Evolutionary conservation across 495 filamentous ascomycete species (phyloP).

Genomic region (Letharia columbiana): DNA sequence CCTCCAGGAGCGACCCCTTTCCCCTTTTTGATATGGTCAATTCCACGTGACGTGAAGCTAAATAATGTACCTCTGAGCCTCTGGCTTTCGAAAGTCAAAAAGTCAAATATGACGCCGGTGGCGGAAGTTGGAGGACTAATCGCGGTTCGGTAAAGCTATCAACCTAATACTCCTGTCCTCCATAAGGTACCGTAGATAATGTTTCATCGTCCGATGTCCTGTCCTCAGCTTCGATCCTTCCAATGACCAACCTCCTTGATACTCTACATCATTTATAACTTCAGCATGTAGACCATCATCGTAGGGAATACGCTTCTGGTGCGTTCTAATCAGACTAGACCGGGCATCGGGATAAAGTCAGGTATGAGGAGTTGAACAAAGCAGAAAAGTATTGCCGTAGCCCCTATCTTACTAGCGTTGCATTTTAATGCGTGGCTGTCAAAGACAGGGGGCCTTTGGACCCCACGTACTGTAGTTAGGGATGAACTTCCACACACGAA

Average conservation of each 20-base stretch:
- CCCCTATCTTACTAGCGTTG: conserved; percentile 2
- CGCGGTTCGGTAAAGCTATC: conserved; percentile 8
- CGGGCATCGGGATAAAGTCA: background rate
- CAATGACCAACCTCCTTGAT: background rate
- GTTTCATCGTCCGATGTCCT: background rate
- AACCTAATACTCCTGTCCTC: background rate
- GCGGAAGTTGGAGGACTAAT: background rate
- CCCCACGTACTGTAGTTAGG: conserved; percentile 2
- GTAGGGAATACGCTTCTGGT: background rate
- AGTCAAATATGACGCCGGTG: conserved; percentile 3
- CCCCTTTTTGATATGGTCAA: background rate
- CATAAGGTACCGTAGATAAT: no score
- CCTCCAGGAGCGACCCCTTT: no score
- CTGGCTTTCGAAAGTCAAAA: no score
- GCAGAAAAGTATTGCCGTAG: background rate
- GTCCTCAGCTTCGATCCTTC: background rate
- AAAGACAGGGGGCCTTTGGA: conserved; percentile 8
- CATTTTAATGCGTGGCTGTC: conserved; percentile 9
- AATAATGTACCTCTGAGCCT: background rate
- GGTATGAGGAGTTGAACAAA: background rate
- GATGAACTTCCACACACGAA: background rate
- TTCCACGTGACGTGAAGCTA: background rate
- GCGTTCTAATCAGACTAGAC: background rate
- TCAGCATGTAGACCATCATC: background rate
- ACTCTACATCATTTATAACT: background rate